phyloP scores from a whole-genome alignment of 192 early-diverging fungal species.

The Coemansia sp. region DNA sequence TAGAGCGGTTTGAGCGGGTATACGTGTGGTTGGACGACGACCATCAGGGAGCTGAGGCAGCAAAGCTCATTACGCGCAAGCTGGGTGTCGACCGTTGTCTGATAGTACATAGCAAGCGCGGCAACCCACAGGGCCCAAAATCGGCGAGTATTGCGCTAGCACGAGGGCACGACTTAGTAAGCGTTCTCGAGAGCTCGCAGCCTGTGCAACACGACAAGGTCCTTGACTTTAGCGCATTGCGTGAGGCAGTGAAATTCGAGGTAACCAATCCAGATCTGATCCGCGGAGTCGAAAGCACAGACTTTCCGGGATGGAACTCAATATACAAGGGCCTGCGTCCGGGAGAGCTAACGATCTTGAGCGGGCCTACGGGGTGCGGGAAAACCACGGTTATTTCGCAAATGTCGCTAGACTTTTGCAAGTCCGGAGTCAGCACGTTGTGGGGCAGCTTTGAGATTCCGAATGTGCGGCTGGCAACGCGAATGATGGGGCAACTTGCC shows the following conservation, averaged over 20 bases:
- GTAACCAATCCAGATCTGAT: slow-evolving; percentile 65
- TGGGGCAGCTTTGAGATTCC: slow-evolving; percentile 80
- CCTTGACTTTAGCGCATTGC: slow-evolving; percentile 59
- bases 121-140: slow-evolving; percentile 48
- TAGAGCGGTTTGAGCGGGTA: slow-evolving; percentile 64
- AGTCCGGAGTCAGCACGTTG: slow-evolving; percentile 65
- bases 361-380: slow-evolving; percentile 68
- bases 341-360: slow-evolving; percentile 69
- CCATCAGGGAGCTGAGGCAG: slow-evolving; percentile 60
- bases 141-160: slow-evolving; percentile 58
- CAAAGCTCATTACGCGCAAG: slow-evolving; percentile 61
- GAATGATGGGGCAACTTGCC: slow-evolving; percentile 69
- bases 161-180: slow-evolving; percentile 33
- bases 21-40: slow-evolving; percentile 72
- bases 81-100: slow-evolving; percentile 64
- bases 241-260: slow-evolving; percentile 64
- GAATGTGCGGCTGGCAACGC: slow-evolving; percentile 64
- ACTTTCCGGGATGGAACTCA: slow-evolving; percentile 63
- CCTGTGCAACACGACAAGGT: slow-evolving; percentile 66
- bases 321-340: slow-evolving; percentile 67
- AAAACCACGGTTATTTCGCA: slow-evolving; percentile 75
- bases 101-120: slow-evolving; percentile 54
- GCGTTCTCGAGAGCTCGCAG: slow-evolving; percentile 49
- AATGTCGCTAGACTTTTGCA: slow-evolving; percentile 67
- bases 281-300: slow-evolving; percentile 60